Evolutionary conservation across 495 filamentous ascomycete species (phyloP).

Genomic region (Aspergillus biplanus): DNA sequence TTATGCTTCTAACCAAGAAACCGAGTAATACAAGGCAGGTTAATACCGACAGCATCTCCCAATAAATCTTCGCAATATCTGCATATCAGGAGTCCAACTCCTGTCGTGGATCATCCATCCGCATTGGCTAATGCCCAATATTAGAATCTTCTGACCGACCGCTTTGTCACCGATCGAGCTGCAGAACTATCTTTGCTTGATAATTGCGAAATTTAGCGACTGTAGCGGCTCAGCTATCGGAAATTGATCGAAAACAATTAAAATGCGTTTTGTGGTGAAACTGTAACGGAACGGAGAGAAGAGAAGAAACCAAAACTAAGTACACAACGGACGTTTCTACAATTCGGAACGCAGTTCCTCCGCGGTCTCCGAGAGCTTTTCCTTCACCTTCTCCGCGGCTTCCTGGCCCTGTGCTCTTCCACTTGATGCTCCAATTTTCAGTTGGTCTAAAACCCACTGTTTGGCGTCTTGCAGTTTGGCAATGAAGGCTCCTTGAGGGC

Average conservation of each 20-base stretch:
- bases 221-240: too few species aligned
- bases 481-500: slow-evolving; percentile 64
- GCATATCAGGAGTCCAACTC: too few species aligned
- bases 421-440: slow-evolving; percentile 64
- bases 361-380: slow-evolving; percentile 37
- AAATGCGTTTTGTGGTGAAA: too few species aligned
- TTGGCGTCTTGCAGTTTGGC: slow-evolving; percentile 62
- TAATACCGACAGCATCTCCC: too few species aligned
- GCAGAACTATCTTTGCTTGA: too few species aligned
- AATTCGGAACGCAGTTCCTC: slow-evolving; percentile 39
- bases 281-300: background rate
- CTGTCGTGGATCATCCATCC: too few species aligned
- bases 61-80: too few species aligned
- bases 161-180: too few species aligned
- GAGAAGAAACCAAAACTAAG: background rate
- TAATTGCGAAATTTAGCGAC: too few species aligned
- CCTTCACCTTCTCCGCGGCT: slow-evolving; percentile 49
- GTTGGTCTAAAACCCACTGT: slow-evolving; percentile 63
- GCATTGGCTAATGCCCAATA: too few species aligned
- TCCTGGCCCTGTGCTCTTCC: slow-evolving; percentile 62
- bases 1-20: background rate
- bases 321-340: background rate
- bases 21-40: background rate
- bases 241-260: too few species aligned
- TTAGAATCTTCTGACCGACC: too few species aligned